Evolutionary conservation across 352 stramenopile species (phyloP).

Genomic region (Phytophthora chlamydospora): DNA sequence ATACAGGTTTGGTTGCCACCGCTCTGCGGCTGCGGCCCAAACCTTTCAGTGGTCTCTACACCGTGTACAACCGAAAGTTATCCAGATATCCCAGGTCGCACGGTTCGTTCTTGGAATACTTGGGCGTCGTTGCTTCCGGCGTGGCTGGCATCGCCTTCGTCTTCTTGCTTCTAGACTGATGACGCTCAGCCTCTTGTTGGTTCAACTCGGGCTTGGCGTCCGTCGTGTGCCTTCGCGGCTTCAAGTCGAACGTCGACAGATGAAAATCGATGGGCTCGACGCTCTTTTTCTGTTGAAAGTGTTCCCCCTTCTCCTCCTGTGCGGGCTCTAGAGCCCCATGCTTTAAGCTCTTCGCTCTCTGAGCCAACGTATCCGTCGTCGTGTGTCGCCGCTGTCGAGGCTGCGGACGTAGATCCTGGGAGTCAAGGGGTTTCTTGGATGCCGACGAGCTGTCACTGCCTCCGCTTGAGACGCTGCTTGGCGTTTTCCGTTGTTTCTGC

Average conservation of each 20-base stretch:
- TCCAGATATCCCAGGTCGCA: conserved; percentile 40
- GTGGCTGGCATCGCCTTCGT: conserved; percentile 7
- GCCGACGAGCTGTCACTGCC: neutral
- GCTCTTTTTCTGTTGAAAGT: conserved; percentile 22
- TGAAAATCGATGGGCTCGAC: conserved; percentile 33
- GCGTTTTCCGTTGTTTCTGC: neutral
- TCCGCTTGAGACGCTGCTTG: conserved; percentile 4
- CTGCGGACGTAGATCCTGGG: conserved; percentile 20
- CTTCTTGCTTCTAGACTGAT: conserved; percentile 15
- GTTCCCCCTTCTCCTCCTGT: neutral
- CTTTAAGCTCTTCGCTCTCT: neutral
- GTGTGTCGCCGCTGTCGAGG: conserved; percentile 18
- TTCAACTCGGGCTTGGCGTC: conserved; percentile 13
- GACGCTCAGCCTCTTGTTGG: neutral
- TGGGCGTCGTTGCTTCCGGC: conserved; percentile 6
- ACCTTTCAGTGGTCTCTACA: conserved; percentile 19
- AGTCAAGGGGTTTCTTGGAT: conserved; percentile 16
- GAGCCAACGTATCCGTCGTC: conserved; percentile 4
- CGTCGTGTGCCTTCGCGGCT: conserved; percentile 8
- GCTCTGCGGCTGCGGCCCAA: neutral
- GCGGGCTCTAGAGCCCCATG: conserved; percentile 2
- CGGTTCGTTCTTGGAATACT: conserved; percentile 26
- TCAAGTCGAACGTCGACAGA: conserved; percentile 38
- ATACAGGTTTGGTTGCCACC: conserved; percentile 3
- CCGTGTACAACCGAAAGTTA: conserved; percentile 32